Evolutionary conservation across 2,329 filamentous ascomycete species (phyloP), one percentile per base, ranked within the genome.

Genomic region (Fusarium sp.): DNA sequence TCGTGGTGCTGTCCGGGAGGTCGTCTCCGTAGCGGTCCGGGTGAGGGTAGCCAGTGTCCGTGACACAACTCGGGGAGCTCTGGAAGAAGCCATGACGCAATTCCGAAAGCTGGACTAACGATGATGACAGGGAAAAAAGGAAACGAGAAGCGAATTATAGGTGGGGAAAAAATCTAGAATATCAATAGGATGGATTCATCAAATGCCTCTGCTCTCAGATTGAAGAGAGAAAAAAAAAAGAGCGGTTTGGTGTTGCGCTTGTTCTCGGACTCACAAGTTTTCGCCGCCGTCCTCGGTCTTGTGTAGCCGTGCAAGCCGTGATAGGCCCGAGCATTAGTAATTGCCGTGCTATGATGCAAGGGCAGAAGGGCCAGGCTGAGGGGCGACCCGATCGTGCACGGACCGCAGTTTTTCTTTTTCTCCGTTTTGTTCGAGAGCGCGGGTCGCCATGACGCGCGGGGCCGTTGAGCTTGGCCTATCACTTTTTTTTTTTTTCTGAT

Each of bases 281-380:
- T 76, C 67, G 74, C 73, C 74, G 69, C 71, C 67, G 62, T 65
- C 50, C 62, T 67, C 62, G 58, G 63, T 62, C 46, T 61, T 64
- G 58, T 60, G 50, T 46, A 62, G 56, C 71, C 62, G 61, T 62
- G 61, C 38, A 34, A 60, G 63, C 67, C 64, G 72, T 72, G 73
- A 73, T 75, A 73, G 73, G 70, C 31, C 62, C 60, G 65, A 65
- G 68, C 66, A 79, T 79, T 78, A 79, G 67, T 79, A 79, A 79
- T 79, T 71, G 56, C 55, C 44, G 66, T 65, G 63, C 69, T 74
- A 76, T 78, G 77, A 78, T 76, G 74, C 73, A 75, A 75, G 69
- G 65, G 62, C 67, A 40, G 29, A 11, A 31, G 29, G 29, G 29
- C 29, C 29, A 61, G 50, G 44, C 23, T 46, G 42, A 46, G 42